These are phyloP conservation scores for Calonectria naviculata DNA, from an alignment of 2,329 filamentous ascomycete species.

Conservation along the genomic window DNA sequence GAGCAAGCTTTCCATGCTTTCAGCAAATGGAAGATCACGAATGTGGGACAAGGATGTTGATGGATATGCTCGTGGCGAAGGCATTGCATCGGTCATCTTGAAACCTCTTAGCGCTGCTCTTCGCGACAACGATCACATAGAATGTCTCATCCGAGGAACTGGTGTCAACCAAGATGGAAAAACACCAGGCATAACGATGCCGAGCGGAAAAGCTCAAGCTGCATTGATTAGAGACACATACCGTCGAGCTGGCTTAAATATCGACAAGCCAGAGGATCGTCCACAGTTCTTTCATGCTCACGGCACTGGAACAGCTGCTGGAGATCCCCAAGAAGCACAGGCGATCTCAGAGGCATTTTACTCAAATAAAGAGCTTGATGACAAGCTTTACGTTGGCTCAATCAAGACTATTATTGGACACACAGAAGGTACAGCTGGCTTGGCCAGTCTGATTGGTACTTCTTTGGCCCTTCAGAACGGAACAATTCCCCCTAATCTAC, in stretches of 20 bases:
- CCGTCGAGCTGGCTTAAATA: constrained; percentile 47
- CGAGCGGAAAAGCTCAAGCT: constrained; percentile 54
- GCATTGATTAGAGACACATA: constrained; percentile 52
- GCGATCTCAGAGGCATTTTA: constrained; percentile 56
- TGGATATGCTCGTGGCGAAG: constrained; percentile 1
- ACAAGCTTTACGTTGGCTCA: constrained; percentile 30
- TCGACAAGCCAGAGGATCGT: constrained; percentile 43
- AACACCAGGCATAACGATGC: constrained; percentile 39
- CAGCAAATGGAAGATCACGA: too few relatives aligned
- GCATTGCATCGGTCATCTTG: neutral
- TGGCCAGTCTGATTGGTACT: constrained; percentile 36
- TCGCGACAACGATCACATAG: constrained; percentile 37
- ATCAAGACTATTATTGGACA: constrained; percentile 43
- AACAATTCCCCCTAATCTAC: constrained; percentile 44
- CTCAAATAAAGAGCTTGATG: neutral
- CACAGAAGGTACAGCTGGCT: constrained; percentile 36
- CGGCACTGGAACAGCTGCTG: constrained; percentile 43
- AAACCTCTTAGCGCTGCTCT: constrained; percentile 46
- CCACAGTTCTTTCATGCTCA: constrained; percentile 57
- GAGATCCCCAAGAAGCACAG: constrained; percentile 62
- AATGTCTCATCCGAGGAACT: constrained; percentile 34
- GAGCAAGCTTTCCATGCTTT: too few relatives aligned
- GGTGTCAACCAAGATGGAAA: constrained; percentile 36
- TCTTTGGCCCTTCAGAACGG: constrained; percentile 28
- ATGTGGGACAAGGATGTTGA: constrained; percentile 1